These are phyloP conservation scores for Colletotrichum endophyticum DNA, from an alignment of 2,329 filamentous ascomycete genomes.

Conservation along the genomic window DNA sequence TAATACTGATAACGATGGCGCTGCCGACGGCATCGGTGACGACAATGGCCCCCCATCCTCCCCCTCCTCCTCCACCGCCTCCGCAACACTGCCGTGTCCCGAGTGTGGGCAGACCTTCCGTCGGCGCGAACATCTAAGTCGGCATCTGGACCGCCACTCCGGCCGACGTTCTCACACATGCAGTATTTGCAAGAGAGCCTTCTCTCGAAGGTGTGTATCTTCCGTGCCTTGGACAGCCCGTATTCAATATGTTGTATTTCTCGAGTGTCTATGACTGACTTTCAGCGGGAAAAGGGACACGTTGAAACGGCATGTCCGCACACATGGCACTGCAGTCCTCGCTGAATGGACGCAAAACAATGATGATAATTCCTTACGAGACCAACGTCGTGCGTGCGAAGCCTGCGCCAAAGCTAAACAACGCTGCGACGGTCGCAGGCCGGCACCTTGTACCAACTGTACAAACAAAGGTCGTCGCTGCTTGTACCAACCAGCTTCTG, in stretches of 20 bases:
- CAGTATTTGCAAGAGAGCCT: background rate
- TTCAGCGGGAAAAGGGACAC: background rate
- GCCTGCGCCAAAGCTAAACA: background rate
- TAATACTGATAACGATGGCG: background rate
- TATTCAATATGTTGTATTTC: rapidly evolving
- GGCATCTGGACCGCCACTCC: background rate
- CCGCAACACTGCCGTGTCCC: background rate
- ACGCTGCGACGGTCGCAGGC: background rate
- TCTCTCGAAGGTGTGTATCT: background rate
- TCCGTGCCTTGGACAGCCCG: background rate
- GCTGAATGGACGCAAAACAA: background rate
- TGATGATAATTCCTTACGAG: background rate
- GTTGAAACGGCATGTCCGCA: background rate
- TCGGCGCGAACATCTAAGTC: background rate
- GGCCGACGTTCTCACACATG: background rate
- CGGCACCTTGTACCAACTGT: background rate
- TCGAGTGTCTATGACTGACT: background rate
- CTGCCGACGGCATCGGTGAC: background rate
- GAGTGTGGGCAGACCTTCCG: background rate
- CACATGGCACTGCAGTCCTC: background rate
- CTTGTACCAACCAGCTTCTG: background rate
- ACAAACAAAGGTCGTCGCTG: background rate
- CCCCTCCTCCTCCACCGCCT: background rate
- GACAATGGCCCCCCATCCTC: background rate
- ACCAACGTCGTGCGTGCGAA: background rate